Evolutionary conservation across 2,329 filamentous ascomycete genomes (phyloP), one percentile per base, ranked within the genome.

Genomic region (Ceratocystis ficicola): DNA sequence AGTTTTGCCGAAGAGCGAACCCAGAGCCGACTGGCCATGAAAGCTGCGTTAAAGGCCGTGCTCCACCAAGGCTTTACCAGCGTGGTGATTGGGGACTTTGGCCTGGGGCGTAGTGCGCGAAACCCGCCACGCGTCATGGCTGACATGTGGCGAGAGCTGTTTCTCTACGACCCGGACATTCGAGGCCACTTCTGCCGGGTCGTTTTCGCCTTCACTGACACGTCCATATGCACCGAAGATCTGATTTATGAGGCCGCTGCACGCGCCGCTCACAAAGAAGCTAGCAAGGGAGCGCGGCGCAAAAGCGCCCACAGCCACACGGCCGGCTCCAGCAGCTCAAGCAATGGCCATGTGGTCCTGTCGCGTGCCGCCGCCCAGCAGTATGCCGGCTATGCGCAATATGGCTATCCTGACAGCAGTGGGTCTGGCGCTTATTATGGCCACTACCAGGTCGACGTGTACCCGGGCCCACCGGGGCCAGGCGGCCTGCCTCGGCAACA

Each of bases 11-110:
- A 86, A 70, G 88, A 91, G 75, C 82, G 82, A 68, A 84, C 88
- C 69, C 79, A 90, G 73, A 87, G 89, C 75, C 81, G 80, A 71
- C 85, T 87, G 71, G 90, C 90, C 75, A 86, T 91, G 73, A 83
- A 84, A 25, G 83, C 84, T 1, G 85, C 87, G 1, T 80, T 91
- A 20, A 81, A 85, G 60, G 89, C 90, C 69, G 88, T 87, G 69
- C 82, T 82, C 20, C 82, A 80, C 71, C 80, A 83, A 70, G 77
- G 78, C 67, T 83, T 85, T 71, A 75, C 77, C 50, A 78, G 80
- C 67, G 77, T 87, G 25, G 82, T 84, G 63, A 81, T 87, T 67
- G 83, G 83, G 25, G 84, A 84, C 69, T 88, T 86, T 71, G 85
- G 85, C 1, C 76, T 86, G 5, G 85, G 85, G 59, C 85, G 85